Conservation (phyloP, 2,329 filamentous ascomycete genomes). For the Rhynchosporium secalis region DNA sequence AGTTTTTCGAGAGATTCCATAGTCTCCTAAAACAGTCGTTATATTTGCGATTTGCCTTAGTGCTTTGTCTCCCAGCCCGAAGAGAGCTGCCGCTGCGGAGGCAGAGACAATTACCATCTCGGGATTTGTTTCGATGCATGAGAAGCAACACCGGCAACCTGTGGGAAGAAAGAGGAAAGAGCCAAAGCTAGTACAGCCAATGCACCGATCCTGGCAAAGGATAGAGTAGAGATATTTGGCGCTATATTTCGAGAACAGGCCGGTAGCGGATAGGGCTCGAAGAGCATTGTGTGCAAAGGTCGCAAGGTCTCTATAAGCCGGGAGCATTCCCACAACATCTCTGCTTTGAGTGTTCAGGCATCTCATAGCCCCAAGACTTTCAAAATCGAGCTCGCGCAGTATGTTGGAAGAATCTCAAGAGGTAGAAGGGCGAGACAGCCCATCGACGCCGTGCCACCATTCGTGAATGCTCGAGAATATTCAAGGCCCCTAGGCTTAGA, state of each 20-base stretch:
- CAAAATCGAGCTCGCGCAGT: constrained; percentile 12
- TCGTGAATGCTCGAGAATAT: constrained; percentile 11
- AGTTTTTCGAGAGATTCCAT: constrained; percentile 14
- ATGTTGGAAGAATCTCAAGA: constrained; percentile 12
- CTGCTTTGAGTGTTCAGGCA: constrained; percentile 9
- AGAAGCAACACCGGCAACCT: constrained; percentile 11
- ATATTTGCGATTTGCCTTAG: constrained; percentile 12
- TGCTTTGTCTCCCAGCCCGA: constrained; percentile 13
- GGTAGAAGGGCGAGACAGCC: constrained; percentile 9
- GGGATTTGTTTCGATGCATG: constrained; percentile 13
- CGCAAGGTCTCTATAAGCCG: constrained; percentile 5
- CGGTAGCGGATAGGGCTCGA: constrained; percentile 9
- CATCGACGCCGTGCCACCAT: constrained; percentile 8
- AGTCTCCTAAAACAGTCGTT: constrained; percentile 13
- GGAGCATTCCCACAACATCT: constrained; percentile 5
- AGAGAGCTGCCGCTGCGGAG: constrained; percentile 11
- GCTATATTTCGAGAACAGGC: constrained; percentile 3
- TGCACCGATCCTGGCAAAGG: constrained; percentile 10
- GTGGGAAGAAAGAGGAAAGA: constrained; percentile 17
- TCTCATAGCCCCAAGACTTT: constrained; percentile 10
- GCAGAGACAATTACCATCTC: constrained; percentile 13
- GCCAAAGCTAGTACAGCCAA: constrained; percentile 11
- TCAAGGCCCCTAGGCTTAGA: constrained; percentile 1
- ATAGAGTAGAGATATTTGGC: constrained; percentile 3
- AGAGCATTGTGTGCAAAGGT: constrained; percentile 8